Percentiles rank a stretch among this genome's conserved stretches.
phyloP scores from a whole-genome alignment of 2,329 filamentous ascomycete genomes.

The Nothophoma quercina region DNA sequence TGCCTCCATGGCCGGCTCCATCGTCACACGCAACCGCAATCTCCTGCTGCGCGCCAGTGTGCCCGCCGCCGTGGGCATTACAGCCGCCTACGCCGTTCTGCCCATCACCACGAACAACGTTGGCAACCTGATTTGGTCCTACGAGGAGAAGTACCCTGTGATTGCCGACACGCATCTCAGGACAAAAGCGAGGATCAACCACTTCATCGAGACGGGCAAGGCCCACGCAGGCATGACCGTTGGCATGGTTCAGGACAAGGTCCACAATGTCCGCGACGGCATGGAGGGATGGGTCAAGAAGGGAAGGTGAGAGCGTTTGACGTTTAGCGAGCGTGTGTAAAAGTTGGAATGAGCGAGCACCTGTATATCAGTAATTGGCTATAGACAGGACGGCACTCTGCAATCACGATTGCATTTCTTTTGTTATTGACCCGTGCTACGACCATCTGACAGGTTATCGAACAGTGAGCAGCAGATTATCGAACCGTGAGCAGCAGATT shows the following conservation, averaged over 20 bases:
- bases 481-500: too few species aligned
- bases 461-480: too few species aligned
- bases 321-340: neutral
- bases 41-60: conserved; percentile 79
- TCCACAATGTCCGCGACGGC: conserved; percentile 75
- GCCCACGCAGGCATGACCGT: conserved; percentile 75
- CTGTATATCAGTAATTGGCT: conserved; percentile 13
- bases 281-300: conserved; percentile 92
- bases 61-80: conserved; percentile 81
- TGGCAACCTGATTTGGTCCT: conserved; percentile 85
- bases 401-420: conserved; percentile 9
- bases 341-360: conserved; percentile 1
- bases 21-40: conserved; percentile 86
- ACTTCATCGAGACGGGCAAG: conserved; percentile 76
- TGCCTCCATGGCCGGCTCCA: conserved; percentile 92
- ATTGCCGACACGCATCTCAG: conserved; percentile 82
- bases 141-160: conserved; percentile 86
- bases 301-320: conserved; percentile 71
- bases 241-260: conserved; percentile 80
- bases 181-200: conserved; percentile 72
- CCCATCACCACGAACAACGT: conserved; percentile 92
- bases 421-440: neutral
- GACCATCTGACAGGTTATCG: too few species aligned
- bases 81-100: conserved; percentile 82
- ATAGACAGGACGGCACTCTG: conserved; percentile 1